Percentiles rank a stretch among this genome's conserved stretches.
Conservation (phyloP, 768 basidiomycete genomes). For the Boletus sp. region DNA sequence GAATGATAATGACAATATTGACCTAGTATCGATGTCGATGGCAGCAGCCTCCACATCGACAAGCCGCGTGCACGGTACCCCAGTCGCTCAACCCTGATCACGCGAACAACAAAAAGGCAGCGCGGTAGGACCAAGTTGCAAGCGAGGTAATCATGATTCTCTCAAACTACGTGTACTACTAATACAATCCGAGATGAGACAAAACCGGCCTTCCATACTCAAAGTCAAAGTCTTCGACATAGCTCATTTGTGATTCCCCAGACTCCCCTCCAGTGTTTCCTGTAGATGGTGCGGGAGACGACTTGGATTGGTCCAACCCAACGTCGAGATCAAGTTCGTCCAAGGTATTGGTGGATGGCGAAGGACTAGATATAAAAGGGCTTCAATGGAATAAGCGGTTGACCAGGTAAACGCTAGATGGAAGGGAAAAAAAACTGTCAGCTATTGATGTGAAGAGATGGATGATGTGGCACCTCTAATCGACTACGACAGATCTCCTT, state of each 20-base stretch:
- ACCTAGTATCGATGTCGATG: too few species aligned
- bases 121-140: too few species aligned
- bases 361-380: too few species aligned
- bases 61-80: not conserved
- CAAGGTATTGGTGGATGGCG: too few species aligned
- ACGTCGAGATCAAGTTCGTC: too few species aligned
- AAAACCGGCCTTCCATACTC: not conserved
- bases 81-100: not conserved
- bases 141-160: not conserved
- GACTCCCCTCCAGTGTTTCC: not conserved
- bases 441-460: not conserved
- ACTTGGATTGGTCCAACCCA: too few species aligned
- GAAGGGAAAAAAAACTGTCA: not conserved
- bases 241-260: not conserved
- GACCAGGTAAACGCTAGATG: conserved; percentile 26
- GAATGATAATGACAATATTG: too few species aligned
- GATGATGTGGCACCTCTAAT: conserved; percentile 18
- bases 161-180: not conserved
- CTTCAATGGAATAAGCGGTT: conserved; percentile 20
- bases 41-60: too few species aligned
- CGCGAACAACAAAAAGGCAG: not conserved
- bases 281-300: not conserved
- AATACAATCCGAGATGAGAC: not conserved
- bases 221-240: not conserved
- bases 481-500: conserved; percentile 25